Evolutionary conservation across 257 asterid genomes (phyloP).

Genomic region (Solanum piurae): DNA sequence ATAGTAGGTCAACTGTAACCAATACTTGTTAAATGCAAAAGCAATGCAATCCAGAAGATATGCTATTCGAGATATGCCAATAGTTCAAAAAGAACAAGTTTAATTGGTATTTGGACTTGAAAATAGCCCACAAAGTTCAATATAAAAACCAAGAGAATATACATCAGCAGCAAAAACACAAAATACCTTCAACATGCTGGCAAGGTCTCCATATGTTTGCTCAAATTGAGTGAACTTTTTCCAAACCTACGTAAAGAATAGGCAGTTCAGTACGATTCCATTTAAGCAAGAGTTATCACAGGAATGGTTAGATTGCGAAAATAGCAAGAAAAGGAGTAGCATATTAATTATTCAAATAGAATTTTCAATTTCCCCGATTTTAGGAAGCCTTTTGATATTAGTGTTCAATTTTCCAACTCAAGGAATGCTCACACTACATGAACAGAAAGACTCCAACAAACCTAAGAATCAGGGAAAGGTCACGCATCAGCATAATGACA

Average conservation of each 20-base stretch:
- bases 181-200: constrained; percentile 90
- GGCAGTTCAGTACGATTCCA: not conserved
- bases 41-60: not conserved
- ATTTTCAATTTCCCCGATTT: not conserved
- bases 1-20: not conserved
- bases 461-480: not conserved
- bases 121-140: not conserved
- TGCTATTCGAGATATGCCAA: not conserved
- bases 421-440: not conserved
- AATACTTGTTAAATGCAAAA: not conserved
- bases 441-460: not conserved
- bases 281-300: not conserved
- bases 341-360: not conserved
- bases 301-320: not conserved
- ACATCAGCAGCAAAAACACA: not conserved
- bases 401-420: not conserved
- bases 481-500: not conserved
- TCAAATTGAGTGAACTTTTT: constrained; percentile 75
- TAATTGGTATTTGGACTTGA: not conserved
- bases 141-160: not conserved
- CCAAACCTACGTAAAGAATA: constrained; percentile 62
- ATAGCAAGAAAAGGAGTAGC: not conserved
- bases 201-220: constrained; percentile 94
- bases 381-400: not conserved
- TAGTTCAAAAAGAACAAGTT: not conserved